A percentile compares a stretch with the other conserved stretches of the same genome.
These are phyloP conservation scores for Yamadazyma siamensis DNA, from an alignment of 1,139 yeast species.

Conservation along the genomic window DNA sequence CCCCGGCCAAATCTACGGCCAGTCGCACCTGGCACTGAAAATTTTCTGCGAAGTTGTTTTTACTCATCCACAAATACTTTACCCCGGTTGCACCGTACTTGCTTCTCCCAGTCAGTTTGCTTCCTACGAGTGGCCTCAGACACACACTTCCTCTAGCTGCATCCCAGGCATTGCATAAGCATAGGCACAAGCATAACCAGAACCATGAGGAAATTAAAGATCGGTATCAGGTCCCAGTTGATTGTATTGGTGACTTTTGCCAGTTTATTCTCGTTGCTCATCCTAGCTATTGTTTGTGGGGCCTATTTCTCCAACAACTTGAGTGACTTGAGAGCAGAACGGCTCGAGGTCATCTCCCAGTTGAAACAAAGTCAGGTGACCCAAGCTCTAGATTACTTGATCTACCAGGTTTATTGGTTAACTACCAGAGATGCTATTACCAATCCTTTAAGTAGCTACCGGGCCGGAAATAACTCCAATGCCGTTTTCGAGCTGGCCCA, in stretches of 20 bases:
- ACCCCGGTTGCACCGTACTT: too few species aligned
- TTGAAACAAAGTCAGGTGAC: conserved; percentile 75
- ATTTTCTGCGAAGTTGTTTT: too few species aligned
- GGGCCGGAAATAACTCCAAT: conserved; percentile 66
- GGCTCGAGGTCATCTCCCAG: conserved; percentile 74
- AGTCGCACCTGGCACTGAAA: too few species aligned
- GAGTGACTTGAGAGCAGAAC: conserved; percentile 61
- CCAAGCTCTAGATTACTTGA: conserved; percentile 61
- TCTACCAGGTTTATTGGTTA: conserved; percentile 71
- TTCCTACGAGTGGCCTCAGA: too few species aligned
- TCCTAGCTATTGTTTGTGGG: conserved; percentile 77
- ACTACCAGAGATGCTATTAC: conserved; percentile 60
- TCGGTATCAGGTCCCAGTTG: conserved; percentile 67
- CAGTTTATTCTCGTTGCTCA: conserved; percentile 69
- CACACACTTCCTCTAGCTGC: too few species aligned
- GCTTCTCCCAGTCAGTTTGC: too few species aligned
- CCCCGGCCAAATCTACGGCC: too few species aligned
- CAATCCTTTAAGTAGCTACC: conserved; percentile 54
- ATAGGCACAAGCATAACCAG: too few species aligned
- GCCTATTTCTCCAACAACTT: conserved; percentile 69
- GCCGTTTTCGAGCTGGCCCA: conserved; percentile 42
- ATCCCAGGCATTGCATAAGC: too few species aligned
- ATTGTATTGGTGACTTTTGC: conserved; percentile 76
- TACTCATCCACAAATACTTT: too few species aligned
- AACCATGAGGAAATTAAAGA: conserved; percentile 41